Evolutionary conservation across 805 yeast genomes (phyloP).

Genomic region (Metschnikowia gruessii): DNA sequence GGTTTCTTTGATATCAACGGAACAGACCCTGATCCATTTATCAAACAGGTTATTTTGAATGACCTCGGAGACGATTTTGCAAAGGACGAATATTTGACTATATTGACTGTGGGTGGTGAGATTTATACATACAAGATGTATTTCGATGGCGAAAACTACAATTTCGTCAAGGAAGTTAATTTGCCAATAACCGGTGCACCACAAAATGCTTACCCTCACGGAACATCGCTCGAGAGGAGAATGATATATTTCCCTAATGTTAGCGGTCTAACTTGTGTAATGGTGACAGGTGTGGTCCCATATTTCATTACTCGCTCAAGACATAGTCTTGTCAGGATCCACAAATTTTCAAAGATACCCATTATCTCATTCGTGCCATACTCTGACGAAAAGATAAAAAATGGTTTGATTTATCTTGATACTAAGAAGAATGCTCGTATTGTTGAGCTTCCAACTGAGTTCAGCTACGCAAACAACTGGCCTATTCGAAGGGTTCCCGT

Average conservation of each 20-base stretch:
- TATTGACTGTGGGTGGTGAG: slow-evolving; percentile 81
- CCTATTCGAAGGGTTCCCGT: slow-evolving; percentile 54
- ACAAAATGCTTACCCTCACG: slow-evolving; percentile 67
- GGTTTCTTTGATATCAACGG: slow-evolving; percentile 50
- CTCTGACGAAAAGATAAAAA: slow-evolving; percentile 34
- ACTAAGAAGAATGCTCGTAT: slow-evolving; percentile 65
- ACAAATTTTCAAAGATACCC: slow-evolving; percentile 62
- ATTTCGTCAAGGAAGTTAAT: slow-evolving; percentile 44
- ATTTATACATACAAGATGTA: slow-evolving; percentile 61
- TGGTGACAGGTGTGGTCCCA: slow-evolving; percentile 74
- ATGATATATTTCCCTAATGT: slow-evolving; percentile 56
- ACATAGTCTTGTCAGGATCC: slow-evolving; percentile 61
- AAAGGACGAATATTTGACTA: slow-evolving; percentile 62
- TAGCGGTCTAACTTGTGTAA: slow-evolving; percentile 56
- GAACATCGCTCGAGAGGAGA: slow-evolving; percentile 67
- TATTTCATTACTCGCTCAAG: slow-evolving; percentile 63
- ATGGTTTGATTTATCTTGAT: slow-evolving; percentile 71
- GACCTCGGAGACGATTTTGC: slow-evolving; percentile 57
- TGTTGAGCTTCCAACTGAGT: slow-evolving; percentile 45
- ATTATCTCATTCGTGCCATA: slow-evolving; percentile 65
- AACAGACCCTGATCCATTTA: slow-evolving; percentile 65
- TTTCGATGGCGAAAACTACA: slow-evolving; percentile 44
- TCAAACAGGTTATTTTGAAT: slow-evolving; percentile 63
- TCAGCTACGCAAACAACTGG: slow-evolving; percentile 56
- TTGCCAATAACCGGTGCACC: slow-evolving; percentile 71